Conservation (phyloP, 169 alveolate genomes). For the Cryptosporidium sp. region DNA sequence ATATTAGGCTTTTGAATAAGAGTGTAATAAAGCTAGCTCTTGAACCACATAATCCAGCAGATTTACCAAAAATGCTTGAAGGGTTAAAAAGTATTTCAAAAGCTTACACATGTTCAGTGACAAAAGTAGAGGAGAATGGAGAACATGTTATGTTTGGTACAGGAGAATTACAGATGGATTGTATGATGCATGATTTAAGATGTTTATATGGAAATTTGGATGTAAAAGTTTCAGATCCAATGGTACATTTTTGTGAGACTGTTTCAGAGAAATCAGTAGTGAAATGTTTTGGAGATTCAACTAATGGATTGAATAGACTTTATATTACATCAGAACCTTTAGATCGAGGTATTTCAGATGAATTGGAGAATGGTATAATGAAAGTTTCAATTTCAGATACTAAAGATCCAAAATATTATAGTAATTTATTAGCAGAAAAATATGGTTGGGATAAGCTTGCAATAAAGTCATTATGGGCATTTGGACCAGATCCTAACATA, state of each 20-base stretch:
- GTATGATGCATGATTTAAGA: conserved; percentile 97
- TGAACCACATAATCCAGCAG: conserved; percentile 98
- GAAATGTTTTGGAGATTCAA: conserved; percentile 96
- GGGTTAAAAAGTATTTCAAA: conserved; percentile 95
- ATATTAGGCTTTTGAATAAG: conserved; percentile 78
- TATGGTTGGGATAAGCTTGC: conserved; percentile 97
- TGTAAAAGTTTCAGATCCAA: conserved; percentile 95
- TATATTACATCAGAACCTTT: conserved; percentile 95
- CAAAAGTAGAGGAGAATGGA: conserved; percentile 98
- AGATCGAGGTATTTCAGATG: conserved; percentile 91
- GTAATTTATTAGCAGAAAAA: conserved; percentile 85
- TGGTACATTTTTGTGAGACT: conserved; percentile 95
- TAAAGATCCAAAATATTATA: conserved; percentile 72
- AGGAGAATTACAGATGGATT: conserved; percentile 98
- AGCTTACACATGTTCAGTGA: conserved; percentile 92
- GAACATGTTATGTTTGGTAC: conserved; percentile 98
- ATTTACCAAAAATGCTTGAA: conserved; percentile 98
- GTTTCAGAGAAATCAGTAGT: conserved; percentile 95
- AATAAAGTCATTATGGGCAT: conserved; percentile 97
- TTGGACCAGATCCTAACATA: conserved; percentile 93
- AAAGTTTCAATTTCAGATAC: conserved; percentile 65
- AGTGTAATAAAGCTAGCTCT: conserved; percentile 90
- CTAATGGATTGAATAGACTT: conserved; percentile 93
- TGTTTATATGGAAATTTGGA: conserved; percentile 97
- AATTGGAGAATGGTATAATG: conserved; percentile 90